phyloP scores from a whole-genome alignment of 2,329 filamentous ascomycete genomes.

The Alternaria incomplexa region DNA sequence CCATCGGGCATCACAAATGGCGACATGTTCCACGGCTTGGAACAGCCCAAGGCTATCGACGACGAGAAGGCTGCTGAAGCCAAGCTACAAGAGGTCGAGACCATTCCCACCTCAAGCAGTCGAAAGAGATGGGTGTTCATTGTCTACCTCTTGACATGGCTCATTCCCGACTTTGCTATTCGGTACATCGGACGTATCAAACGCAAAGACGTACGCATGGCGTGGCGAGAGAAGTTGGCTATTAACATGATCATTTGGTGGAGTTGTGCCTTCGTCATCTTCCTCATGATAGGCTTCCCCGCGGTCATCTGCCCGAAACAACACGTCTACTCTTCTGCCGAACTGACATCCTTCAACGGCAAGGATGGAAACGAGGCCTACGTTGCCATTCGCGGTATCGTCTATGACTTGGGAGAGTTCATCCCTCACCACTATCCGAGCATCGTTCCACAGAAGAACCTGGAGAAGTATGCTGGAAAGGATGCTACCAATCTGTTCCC shows the following conservation, averaged over 20 bases:
- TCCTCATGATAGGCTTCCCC: slow-evolving; percentile 91
- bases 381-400: slow-evolving; percentile 83
- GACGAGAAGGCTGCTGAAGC: slow-evolving; percentile 94
- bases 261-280: slow-evolving; percentile 75
- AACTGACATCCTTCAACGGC: slow-evolving; percentile 77
- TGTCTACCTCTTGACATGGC: slow-evolving; percentile 85
- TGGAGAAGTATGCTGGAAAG: slow-evolving; percentile 82
- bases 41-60: slow-evolving; percentile 91
- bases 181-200: slow-evolving; percentile 80
- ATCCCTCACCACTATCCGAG: slow-evolving; percentile 79
- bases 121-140: slow-evolving; percentile 91
- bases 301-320: slow-evolving; percentile 88
- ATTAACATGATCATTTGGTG: slow-evolving; percentile 99
- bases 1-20: slow-evolving; percentile 88
- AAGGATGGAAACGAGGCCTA: slow-evolving; percentile 70
- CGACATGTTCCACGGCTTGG: slow-evolving; percentile 98
- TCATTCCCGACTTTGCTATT: slow-evolving; percentile 83
- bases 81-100: slow-evolving; percentile 88
- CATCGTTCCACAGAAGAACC: slow-evolving; percentile 63
- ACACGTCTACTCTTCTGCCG: slow-evolving; percentile 79
- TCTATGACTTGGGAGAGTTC: slow-evolving; percentile 81
- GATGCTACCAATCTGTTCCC: slow-evolving; percentile 93
- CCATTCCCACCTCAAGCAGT: slow-evolving; percentile 74
- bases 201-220: slow-evolving; percentile 87
- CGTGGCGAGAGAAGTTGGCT: slow-evolving; percentile 96